These are phyloP conservation scores for Candida montana DNA, from an alignment of 805 yeast genomes.

Conservation along the genomic window DNA sequence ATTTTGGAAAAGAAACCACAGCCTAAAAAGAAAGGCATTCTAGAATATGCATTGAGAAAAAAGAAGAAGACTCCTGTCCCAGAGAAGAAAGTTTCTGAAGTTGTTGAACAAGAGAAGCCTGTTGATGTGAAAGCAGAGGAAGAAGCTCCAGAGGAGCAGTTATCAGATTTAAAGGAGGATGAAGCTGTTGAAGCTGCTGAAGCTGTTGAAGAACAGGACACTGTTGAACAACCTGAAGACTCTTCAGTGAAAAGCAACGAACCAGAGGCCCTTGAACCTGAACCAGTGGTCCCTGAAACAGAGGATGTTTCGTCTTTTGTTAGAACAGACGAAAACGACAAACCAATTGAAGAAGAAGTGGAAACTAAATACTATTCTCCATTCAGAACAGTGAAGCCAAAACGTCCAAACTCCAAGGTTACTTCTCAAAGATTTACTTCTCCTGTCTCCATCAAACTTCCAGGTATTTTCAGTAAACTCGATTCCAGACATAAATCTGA, in stretches of 20 bases:
- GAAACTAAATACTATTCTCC: conserved; percentile 11
- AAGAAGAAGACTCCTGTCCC: no score
- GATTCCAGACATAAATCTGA: conserved; percentile 8
- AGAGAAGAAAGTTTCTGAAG: background rate
- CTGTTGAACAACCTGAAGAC: no score
- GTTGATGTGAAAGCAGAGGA: background rate
- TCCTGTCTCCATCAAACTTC: conserved; percentile 1
- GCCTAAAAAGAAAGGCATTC: conserved; percentile 7
- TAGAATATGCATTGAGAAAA: conserved; percentile 7
- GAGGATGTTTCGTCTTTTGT: background rate
- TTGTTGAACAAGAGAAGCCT: background rate
- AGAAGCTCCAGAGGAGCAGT: background rate
- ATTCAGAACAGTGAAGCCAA: conserved; percentile 7
- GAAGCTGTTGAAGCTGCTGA: background rate
- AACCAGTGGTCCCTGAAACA: background rate
- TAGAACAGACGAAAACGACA: no score
- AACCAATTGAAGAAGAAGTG: background rate
- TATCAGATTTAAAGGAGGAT: background rate
- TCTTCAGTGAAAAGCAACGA: no score
- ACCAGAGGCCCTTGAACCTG: background rate
- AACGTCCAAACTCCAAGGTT: background rate
- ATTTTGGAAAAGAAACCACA: background rate
- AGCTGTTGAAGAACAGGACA: no score
- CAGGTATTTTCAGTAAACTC: conserved; percentile 6
- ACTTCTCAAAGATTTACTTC: background rate